phyloP scores from a whole-genome alignment of 345 rosid species.

The Rhizophora apiculata region DNA sequence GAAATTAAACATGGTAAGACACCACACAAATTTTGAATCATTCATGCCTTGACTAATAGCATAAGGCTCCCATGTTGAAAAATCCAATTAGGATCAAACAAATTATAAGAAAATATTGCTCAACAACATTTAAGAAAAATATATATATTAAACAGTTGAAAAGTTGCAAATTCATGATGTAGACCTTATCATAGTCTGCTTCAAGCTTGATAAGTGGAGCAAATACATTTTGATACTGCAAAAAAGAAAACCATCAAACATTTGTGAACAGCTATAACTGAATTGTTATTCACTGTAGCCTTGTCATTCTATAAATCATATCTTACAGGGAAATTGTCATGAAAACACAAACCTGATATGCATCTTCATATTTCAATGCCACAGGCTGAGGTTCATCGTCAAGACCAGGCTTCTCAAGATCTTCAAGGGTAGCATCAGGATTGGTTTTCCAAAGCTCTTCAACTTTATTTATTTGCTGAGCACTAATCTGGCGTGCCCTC shows the following conservation, averaged over 20 bases:
- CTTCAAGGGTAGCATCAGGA: conserved; percentile 97
- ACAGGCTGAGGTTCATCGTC: conserved; percentile 99
- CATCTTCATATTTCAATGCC: conserved; percentile 94
- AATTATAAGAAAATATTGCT: background rate
- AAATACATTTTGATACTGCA: conserved; percentile 99
- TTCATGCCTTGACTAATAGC: no score
- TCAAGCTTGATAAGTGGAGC: conserved; percentile 99
- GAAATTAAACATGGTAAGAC: conserved; percentile 23
- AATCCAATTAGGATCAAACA: background rate
- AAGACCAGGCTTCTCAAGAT: conserved; percentile 99
- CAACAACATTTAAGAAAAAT: background rate
- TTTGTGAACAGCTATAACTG: conserved; percentile 7
- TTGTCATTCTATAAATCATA: background rate
- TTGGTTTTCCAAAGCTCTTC: conserved; percentile 99
- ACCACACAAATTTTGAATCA: background rate
- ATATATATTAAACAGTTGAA: background rate
- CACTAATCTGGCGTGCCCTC: conserved; percentile 98
- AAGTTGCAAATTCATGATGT: conserved; percentile 12
- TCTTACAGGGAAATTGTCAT: conserved; percentile 8
- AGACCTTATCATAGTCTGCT: conserved; percentile 98
- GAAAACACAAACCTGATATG: conserved; percentile 69
- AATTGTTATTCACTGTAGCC: background rate
- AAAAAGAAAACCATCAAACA: conserved; percentile 14
- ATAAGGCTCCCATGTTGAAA: no score
- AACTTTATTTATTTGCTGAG: conserved; percentile 97